Evolutionary conservation across 495 filamentous ascomycete species (phyloP).

Genomic region (Penicillium manginii): DNA sequence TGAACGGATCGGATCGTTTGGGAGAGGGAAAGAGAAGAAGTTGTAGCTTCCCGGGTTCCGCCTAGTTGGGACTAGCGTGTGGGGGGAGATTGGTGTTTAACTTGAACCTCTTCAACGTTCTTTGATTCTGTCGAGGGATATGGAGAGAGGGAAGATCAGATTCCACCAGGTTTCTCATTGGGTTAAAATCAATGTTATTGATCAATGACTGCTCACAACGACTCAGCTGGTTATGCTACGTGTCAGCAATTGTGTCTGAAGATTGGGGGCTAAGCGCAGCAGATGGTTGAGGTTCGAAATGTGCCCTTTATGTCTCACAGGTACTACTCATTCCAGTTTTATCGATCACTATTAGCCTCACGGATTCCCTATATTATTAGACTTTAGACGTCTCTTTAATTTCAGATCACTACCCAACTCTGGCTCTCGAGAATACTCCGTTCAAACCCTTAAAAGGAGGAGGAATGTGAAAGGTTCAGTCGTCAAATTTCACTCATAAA

Average conservation of each 20-base stretch:
- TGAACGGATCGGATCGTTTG: neutral
- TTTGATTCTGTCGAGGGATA: neutral
- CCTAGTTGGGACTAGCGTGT: constrained; percentile 25
- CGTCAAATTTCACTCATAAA: too few relatives aligned
- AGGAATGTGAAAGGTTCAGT: too few relatives aligned
- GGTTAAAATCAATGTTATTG: too few relatives aligned
- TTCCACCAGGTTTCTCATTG: too few relatives aligned
- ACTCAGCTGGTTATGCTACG: neutral
- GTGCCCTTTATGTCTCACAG: neutral
- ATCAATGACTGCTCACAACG: neutral
- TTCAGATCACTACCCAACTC: too few relatives aligned
- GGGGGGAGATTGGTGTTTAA: constrained; percentile 8
- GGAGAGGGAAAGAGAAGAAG: constrained; percentile 6
- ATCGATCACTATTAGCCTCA: neutral
- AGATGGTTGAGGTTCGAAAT: neutral
- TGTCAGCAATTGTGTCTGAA: neutral
- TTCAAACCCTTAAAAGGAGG: too few relatives aligned
- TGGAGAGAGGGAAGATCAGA: too few relatives aligned
- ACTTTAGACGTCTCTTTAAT: too few relatives aligned
- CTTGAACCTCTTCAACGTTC: neutral
- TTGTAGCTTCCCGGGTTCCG: constrained; percentile 22
- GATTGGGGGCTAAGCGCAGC: neutral
- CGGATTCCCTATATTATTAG: too few relatives aligned
- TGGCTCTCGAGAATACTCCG: too few relatives aligned
- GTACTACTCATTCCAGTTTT: neutral